A percentile compares a stretch with the other conserved stretches of the same genome.
These are phyloP conservation scores for Friedmanniomyces endolithicus DNA, from an alignment of 495 filamentous ascomycete species.

Conservation along the genomic window DNA sequence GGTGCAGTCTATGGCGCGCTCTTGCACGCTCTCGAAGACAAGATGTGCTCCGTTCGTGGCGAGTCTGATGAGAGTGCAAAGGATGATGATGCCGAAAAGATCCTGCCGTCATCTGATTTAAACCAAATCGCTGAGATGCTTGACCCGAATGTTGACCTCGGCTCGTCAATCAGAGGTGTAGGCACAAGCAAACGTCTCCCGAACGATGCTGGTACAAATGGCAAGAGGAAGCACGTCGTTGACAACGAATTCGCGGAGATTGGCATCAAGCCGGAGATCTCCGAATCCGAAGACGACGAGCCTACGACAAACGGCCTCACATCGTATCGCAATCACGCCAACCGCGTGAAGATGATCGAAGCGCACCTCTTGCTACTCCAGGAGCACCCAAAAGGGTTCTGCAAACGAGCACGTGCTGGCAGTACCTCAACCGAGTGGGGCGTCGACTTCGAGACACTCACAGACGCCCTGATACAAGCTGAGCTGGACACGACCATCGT, in stretches of 20 bases:
- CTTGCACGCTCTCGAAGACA: conserved; percentile 54
- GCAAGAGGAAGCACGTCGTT: neutral
- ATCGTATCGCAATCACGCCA: conserved; percentile 21
- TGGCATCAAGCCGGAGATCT: conserved; percentile 7
- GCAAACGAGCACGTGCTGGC: conserved; percentile 42
- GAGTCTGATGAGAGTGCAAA: conserved; percentile 15
- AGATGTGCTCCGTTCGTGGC: conserved; percentile 21
- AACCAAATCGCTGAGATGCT: conserved; percentile 33
- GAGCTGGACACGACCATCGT: conserved; percentile 71
- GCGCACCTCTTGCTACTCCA: conserved; percentile 67
- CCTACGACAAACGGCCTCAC: conserved; percentile 5
- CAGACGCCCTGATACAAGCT: conserved; percentile 51
- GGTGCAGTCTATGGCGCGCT: conserved; percentile 62
- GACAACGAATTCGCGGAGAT: conserved; percentile 6
- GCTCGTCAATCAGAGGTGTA: neutral
- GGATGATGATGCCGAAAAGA: conserved; percentile 34
- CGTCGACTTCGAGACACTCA: conserved; percentile 60
- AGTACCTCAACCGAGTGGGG: conserved; percentile 60
- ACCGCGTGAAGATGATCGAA: conserved; percentile 45
- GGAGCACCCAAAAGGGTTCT: conserved; percentile 57
- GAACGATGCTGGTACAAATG: conserved; percentile 5
- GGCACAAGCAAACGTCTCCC: neutral
- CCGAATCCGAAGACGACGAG: conserved; percentile 10
- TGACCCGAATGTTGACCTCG: conserved; percentile 8
- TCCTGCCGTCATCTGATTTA: conserved; percentile 24